Base-by-base conservation (phyloP, 768 basidiomycete genomes). In the Trametes coccinea region DNA sequence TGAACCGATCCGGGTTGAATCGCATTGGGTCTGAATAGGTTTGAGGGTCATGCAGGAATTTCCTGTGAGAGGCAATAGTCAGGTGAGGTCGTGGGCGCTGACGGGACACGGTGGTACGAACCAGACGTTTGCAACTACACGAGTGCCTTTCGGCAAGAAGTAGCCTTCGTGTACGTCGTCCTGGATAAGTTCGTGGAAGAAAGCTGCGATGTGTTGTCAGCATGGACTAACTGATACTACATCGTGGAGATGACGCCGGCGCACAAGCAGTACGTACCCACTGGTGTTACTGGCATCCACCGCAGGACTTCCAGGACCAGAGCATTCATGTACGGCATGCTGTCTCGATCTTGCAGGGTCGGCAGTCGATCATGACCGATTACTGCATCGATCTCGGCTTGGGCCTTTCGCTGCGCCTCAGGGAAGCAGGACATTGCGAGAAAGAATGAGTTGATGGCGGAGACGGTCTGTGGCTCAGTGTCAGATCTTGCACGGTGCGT, bases 291-390 rank as follows among this genome's bases (percentile, higher is more conserved):
- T 2, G 75, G 77, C 31, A 69, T 69, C 77, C 77, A 78, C 0
- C 77, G 72, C 27, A 72, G 37, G 0, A 73, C 69, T 64, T 78
- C 77, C 4, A 71, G 48, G 56, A 37, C 53, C 56, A 78, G 11
- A 49, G 73, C 64, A 65, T 59, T 61, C 14, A 69, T 29, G 59
- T 69, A 70, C 4, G 67, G 67, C 10, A 70, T 59, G 17, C 27
- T 30, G 4, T 64, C 64, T 9, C 59, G 49, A 31, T 72, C 71
- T 0, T 56, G 59, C 16, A 67, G 78, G 0, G 73, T 76, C 2
- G 90, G 90, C 34, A 90, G 74, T 27, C 75, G 67, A 27, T 65
- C 69, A 2, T 56, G 48, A 13, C 75, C 75, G 16, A 77, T 47
- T 17, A 74, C 67, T 2, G 74, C 71, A 5, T 63, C 63, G 37